Evolutionary conservation across 1,284 basidiomycete genomes (phyloP).

Genomic region (Cystobasidiaceae sp.): DNA sequence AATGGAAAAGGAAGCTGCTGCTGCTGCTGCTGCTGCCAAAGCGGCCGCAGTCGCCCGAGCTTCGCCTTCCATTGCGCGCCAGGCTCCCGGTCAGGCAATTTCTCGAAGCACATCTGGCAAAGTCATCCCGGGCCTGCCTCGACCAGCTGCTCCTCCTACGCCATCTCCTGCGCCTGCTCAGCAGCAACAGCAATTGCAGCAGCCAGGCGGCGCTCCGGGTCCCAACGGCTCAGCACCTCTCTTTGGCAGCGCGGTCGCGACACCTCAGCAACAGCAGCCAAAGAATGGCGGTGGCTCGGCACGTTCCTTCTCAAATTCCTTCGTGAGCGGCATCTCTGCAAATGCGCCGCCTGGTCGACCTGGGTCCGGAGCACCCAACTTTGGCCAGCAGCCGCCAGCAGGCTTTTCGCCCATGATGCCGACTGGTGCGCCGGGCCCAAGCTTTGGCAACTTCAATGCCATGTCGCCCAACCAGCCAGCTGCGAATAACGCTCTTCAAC

Average conservation of each 20-base stretch:
- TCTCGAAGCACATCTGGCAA: constrained; percentile 32
- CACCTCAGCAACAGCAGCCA: constrained; percentile 5
- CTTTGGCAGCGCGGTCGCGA: too few relatives aligned
- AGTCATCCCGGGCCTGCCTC: constrained; percentile 37
- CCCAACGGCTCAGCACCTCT: background rate
- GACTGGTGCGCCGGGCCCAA: background rate
- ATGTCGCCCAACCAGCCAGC: constrained; percentile 6
- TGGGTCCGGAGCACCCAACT: constrained; percentile 1
- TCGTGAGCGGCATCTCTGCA: constrained; percentile 11
- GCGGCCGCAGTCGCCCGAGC: constrained; percentile 23
- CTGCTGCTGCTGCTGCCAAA: constrained; percentile 36
- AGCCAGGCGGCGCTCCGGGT: background rate
- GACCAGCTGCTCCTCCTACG: constrained; percentile 25
- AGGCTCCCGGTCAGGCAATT: constrained; percentile 26
- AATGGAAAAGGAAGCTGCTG: constrained; percentile 45
- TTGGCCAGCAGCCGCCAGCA: constrained; percentile 12
- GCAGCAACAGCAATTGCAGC: background rate
- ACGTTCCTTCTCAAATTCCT: constrained; percentile 12
- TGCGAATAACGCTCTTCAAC: constrained; percentile 1
- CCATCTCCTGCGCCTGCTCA: constrained; percentile 4
- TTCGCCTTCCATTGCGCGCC: constrained; percentile 2
- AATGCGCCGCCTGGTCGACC: constrained; percentile 15
- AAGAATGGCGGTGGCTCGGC: background rate
- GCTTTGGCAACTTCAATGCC: constrained; percentile 12
- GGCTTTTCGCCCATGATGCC: constrained; percentile 5